phyloP scores from a whole-genome alignment of 164 flowering plant genomes.

The Chimonanthus salicifolius region DNA sequence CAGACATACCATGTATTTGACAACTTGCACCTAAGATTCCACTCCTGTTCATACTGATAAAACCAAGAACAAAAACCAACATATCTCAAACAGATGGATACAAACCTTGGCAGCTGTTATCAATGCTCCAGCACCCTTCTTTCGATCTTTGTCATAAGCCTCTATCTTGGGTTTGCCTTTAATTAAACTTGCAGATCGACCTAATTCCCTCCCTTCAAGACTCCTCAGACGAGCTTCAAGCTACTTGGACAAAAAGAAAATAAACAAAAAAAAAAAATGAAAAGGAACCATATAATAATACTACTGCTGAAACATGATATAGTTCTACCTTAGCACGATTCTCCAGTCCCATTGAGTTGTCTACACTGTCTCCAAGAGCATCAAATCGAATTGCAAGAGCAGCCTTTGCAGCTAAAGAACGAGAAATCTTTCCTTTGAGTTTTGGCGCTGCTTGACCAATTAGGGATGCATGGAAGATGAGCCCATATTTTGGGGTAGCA shows the following conservation, averaged over 20 bases:
- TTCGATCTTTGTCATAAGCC: slow-evolving; percentile 73
- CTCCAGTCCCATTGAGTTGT: slow-evolving; percentile 78
- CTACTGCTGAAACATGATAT: background rate
- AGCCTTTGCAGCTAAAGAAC: slow-evolving; percentile 89
- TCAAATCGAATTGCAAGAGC: slow-evolving; percentile 84
- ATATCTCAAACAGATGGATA: too few species aligned
- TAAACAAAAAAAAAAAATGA: too few species aligned
- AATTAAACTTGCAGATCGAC: slow-evolving; percentile 75
- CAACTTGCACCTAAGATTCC: too few species aligned
- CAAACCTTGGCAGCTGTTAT: slow-evolving; percentile 83
- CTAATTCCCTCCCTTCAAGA: slow-evolving; percentile 81
- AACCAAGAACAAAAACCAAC: too few species aligned
- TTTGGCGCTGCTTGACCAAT: slow-evolving; percentile 94
- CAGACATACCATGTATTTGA: too few species aligned
- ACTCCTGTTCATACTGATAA: too few species aligned
- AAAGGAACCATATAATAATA: background rate
- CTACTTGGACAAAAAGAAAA: slow-evolving; percentile 21
- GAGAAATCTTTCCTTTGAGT: slow-evolving; percentile 82
- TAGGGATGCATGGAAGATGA: slow-evolving; percentile 89
- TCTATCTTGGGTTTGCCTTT: slow-evolving; percentile 95
- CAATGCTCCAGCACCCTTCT: slow-evolving; percentile 66
- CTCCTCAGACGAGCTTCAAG: slow-evolving; percentile 78
- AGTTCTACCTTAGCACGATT: slow-evolving; percentile 60
- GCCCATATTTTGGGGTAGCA: slow-evolving; percentile 93
- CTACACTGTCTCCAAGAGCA: slow-evolving; percentile 69